phyloP scores from a whole-genome alignment of 177 flowering plant genomes.

The Tripterygium wilfordii region DNA sequence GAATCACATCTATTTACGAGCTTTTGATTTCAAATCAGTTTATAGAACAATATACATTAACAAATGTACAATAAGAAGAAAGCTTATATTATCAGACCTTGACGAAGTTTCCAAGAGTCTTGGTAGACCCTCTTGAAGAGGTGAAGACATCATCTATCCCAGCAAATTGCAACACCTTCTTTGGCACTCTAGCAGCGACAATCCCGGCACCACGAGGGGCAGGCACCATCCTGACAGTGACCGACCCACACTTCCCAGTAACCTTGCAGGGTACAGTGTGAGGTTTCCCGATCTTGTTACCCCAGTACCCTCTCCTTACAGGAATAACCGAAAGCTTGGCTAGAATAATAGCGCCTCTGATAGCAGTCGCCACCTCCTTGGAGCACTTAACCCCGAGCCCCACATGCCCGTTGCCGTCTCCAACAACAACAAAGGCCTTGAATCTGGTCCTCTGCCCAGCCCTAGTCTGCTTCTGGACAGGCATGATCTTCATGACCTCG shows the following conservation, averaged over 20 bases:
- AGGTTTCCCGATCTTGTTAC: constrained; percentile 65
- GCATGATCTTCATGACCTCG: constrained; percentile 76
- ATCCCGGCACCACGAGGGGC: constrained; percentile 72
- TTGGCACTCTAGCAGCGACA: constrained; percentile 68
- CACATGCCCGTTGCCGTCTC: constrained; percentile 57
- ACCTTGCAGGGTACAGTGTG: constrained; percentile 73
- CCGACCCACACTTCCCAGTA: constrained; percentile 66
- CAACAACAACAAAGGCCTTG: constrained; percentile 71
- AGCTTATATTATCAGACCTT: constrained; percentile 28
- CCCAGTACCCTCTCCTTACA: constrained; percentile 73
- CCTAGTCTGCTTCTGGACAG: constrained; percentile 72
- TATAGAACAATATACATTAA: neutral
- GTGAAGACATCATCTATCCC: constrained; percentile 65
- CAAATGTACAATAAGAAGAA: neutral
- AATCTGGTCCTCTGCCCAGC: constrained; percentile 68
- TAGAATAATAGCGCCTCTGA: constrained; percentile 52
- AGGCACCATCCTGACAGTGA: constrained; percentile 62
- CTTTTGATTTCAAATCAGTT: too few species aligned
- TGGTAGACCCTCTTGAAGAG: constrained; percentile 58
- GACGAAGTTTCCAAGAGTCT: constrained; percentile 63
- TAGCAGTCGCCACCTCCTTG: constrained; percentile 67
- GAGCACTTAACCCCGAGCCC: constrained; percentile 64
- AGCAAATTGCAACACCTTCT: constrained; percentile 68
- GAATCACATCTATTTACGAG: too few species aligned
- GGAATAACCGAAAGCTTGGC: constrained; percentile 65